Percentiles rank a stretch among this genome's conserved stretches.
These are phyloP conservation scores for Eleusine indica DNA, from an alignment of 176 grass and related monocot genomes.

Conservation along the genomic window DNA sequence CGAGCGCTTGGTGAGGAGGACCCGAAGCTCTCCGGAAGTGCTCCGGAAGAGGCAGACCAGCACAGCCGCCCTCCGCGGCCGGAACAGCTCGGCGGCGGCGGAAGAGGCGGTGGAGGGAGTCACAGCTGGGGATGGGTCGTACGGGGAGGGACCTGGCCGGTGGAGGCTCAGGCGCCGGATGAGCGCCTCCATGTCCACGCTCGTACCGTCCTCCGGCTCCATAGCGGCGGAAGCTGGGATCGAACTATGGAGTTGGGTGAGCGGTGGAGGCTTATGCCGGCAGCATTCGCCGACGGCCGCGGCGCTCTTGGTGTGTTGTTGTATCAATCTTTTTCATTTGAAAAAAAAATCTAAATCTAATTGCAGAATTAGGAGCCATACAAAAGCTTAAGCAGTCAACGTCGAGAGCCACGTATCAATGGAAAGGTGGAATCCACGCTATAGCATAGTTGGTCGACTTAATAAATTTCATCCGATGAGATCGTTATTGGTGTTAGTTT, in stretches of 20 bases:
- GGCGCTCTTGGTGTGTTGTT: too few relatives aligned
- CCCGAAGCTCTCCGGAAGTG: conserved; percentile 57
- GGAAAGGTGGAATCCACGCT: too few relatives aligned
- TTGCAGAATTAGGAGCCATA: too few relatives aligned
- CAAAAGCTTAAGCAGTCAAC: too few relatives aligned
- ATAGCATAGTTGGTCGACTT: too few relatives aligned
- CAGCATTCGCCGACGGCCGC: too few relatives aligned
- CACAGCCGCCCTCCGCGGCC: conserved; percentile 60
- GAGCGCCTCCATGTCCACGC: conserved; percentile 40
- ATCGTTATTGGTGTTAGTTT: too few relatives aligned
- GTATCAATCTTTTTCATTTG: too few relatives aligned
- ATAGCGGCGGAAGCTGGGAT: neutral
- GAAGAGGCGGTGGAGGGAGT: neutral
- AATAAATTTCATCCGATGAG: too few relatives aligned
- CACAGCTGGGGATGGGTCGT: conserved; percentile 24
- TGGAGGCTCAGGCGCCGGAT: conserved; percentile 53
- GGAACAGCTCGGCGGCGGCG: conserved; percentile 36
- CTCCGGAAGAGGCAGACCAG: conserved; percentile 68
- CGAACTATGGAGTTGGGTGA: neutral
- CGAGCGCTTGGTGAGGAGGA: conserved; percentile 73
- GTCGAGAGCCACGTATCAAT: too few relatives aligned
- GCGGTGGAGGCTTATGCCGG: too few relatives aligned
- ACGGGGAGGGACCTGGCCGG: conserved; percentile 32
- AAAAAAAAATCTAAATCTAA: too few relatives aligned
- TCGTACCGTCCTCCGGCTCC: neutral